Conservation (phyloP, 2,329 filamentous ascomycete species). For the Juglanconis sp. region DNA sequence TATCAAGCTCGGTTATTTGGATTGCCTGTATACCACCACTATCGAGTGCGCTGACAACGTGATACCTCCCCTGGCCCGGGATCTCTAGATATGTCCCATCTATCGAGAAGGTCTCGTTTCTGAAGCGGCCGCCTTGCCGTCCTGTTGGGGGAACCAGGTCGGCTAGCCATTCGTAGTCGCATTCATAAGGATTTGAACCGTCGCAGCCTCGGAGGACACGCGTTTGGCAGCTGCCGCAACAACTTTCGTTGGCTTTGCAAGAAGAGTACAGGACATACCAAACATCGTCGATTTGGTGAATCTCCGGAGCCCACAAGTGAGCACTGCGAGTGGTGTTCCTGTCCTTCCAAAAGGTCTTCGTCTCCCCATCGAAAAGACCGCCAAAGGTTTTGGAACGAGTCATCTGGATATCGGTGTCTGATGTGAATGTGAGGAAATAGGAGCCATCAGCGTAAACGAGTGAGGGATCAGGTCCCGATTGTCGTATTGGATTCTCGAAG, state of each 20-base stretch:
- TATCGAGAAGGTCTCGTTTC: background rate
- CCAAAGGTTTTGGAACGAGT: background rate
- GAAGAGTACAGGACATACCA: background rate
- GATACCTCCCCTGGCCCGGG: background rate
- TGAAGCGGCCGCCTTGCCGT: background rate
- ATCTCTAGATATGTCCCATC: background rate
- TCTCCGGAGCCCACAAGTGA: background rate
- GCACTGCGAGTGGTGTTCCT: background rate
- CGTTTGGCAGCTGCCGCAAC: background rate
- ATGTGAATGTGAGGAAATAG: background rate
- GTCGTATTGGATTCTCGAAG: background rate
- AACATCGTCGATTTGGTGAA: background rate
- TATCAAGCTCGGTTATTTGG: background rate
- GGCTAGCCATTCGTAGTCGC: background rate
- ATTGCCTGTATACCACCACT: background rate
- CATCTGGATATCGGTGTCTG: background rate
- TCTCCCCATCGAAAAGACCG: background rate
- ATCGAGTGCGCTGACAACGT: background rate
- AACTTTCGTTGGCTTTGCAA: background rate
- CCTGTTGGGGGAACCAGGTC: background rate
- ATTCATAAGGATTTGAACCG: background rate
- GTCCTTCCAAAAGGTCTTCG: background rate
- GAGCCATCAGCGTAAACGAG: background rate
- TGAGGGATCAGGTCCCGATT: background rate
- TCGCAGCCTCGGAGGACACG: background rate